Evolutionary conservation across 345 rosid genomes (phyloP).

Genomic region (Brassica nigra): DNA sequence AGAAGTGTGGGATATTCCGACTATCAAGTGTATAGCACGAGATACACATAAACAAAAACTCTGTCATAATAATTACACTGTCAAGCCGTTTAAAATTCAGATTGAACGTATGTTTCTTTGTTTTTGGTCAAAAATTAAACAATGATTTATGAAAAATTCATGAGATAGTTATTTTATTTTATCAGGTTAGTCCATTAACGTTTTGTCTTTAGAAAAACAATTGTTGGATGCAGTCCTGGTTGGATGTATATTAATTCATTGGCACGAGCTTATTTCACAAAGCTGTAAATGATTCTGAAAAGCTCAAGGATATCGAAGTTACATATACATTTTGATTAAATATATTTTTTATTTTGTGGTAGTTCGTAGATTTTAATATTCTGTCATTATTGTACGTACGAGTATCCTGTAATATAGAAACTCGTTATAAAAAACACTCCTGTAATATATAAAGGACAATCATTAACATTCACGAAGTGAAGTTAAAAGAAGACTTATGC

Average conservation of each 20-base stretch:
- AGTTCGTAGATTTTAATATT: not conserved
- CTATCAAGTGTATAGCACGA: slow-evolving; percentile 13
- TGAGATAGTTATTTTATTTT: not conserved
- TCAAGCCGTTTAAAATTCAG: not conserved
- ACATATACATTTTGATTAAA: not conserved
- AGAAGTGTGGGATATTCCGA: slow-evolving; percentile 14
- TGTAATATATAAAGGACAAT: not conserved
- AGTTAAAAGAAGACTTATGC: not conserved
- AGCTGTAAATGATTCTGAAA: not conserved
- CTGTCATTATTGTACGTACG: not conserved
- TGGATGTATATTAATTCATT: not conserved
- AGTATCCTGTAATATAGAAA: not conserved
- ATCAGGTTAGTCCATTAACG: not conserved
- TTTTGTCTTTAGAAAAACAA: not conserved
- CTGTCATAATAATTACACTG: not conserved
- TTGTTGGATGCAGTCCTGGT: not conserved
- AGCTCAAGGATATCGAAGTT: not conserved
- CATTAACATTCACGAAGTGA: not conserved
- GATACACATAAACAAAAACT: not conserved
- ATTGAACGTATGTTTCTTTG: not conserved
- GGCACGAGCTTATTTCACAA: not conserved
- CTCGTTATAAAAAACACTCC: not conserved
- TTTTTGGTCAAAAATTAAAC: not conserved
- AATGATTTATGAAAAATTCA: not conserved
- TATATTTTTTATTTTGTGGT: not conserved